phyloP scores from a whole-genome alignment of 2,329 filamentous ascomycete genomes.

The Fonsecaea monophora region DNA sequence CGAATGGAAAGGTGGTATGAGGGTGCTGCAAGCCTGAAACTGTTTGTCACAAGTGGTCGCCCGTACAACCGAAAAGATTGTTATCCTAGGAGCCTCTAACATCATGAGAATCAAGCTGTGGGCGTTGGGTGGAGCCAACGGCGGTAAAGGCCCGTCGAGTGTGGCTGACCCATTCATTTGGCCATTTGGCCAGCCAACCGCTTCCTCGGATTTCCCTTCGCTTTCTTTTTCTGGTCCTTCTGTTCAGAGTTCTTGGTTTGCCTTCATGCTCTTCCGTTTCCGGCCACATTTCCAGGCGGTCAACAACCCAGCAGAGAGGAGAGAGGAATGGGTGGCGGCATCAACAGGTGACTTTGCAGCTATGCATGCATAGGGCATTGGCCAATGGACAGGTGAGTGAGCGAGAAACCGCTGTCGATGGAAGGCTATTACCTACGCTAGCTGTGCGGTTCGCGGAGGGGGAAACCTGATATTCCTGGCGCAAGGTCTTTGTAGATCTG shows the following conservation, averaged over 20 bases:
- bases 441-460: not conserved
- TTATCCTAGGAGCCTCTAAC: slow-evolving; percentile 5
- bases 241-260: slow-evolving; percentile 1
- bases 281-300: slow-evolving; percentile 26
- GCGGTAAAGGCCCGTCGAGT: slow-evolving; percentile 31
- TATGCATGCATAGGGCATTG: slow-evolving; percentile 19
- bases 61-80: slow-evolving; percentile 22
- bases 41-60: slow-evolving; percentile 26
- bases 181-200: slow-evolving; percentile 37
- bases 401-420: not conserved
- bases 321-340: not conserved
- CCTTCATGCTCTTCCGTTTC: not conserved
- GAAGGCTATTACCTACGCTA: not conserved
- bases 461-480: slow-evolving; percentile 26
- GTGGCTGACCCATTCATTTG: slow-evolving; percentile 1
- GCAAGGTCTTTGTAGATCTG: slow-evolving; percentile 5
- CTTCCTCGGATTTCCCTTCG: not conserved
- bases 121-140: slow-evolving; percentile 20
- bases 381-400: slow-evolving; percentile 12
- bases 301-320: slow-evolving; percentile 9
- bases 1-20: slow-evolving; percentile 17
- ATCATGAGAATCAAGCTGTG: slow-evolving; percentile 5
- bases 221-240: not conserved
- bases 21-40: slow-evolving; percentile 22
- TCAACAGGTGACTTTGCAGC: slow-evolving; percentile 26